Evolutionary conservation across 2,329 filamentous ascomycete species (phyloP).

Genomic region (Thelonectria rubi): DNA sequence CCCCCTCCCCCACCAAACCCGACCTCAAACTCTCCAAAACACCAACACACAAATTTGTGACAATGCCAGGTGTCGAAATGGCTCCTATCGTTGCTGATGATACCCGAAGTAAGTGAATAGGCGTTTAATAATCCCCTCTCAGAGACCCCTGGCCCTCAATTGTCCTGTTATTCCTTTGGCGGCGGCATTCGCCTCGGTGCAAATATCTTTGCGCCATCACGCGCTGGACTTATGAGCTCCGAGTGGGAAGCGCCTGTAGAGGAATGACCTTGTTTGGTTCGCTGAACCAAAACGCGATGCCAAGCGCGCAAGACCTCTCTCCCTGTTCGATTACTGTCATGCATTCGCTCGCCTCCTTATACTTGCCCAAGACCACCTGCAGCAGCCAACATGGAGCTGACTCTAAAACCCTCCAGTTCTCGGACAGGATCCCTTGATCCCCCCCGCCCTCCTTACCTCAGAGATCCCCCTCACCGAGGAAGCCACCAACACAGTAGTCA

Average conservation of each 20-base stretch:
- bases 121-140: not conserved
- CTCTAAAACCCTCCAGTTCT: constrained; percentile 69
- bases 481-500: constrained; percentile 74
- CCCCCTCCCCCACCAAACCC: constrained; percentile 27
- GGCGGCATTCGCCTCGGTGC: not conserved
- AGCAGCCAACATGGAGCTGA: constrained; percentile 12
- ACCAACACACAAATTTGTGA: constrained; percentile 30
- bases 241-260: not conserved
- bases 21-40: constrained; percentile 22
- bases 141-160: not conserved
- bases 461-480: constrained; percentile 78
- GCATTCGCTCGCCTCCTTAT: not conserved
- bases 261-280: not conserved
- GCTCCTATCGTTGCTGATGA: constrained; percentile 56
- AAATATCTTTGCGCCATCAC: constrained; percentile 11
- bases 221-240: constrained; percentile 2
- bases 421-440: constrained; percentile 92
- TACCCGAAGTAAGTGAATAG: constrained; percentile 52
- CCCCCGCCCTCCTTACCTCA: constrained; percentile 83
- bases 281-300: not conserved
- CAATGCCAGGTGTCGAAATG: constrained; percentile 52
- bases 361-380: constrained; percentile 1
- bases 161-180: not conserved
- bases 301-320: not conserved
- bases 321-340: not conserved